Base-by-base conservation (phyloP, 352 stramenopile genomes). In the Pythium oligandrum region DNA sequence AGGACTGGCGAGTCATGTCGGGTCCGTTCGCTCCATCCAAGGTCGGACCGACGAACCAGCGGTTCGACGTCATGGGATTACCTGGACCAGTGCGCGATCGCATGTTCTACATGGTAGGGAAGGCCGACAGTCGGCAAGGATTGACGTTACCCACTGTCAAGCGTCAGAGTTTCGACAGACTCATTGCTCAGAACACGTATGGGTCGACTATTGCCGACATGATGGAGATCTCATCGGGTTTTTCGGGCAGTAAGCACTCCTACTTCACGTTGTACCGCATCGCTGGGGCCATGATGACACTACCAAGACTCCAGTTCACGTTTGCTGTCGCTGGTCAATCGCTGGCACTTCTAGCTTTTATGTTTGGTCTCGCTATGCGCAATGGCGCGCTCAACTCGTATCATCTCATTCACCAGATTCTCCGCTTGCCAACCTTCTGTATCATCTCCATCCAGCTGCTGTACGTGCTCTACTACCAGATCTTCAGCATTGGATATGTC, bases 391-490 rank as follows among this genome's bases (percentile, higher is more conserved):
- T 69, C 12, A 57, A 54, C 33, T 70, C 63, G 6, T 69, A 67
- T 49, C 63, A 75, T 26, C 49, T 75, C 35, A 57, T 75, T 6
- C 58, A 69, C 3, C 67, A 75, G 49, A 37, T 71, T 8, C 42
- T 75, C 6, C 56, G 67, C 30, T 55, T 75, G 10, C 63, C 67
- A 17, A 70, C 60, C 30, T 72, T 72, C 49, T 67, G 43, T 46
- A 70, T 75, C 60, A 71, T 75, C 30, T 65, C 63, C 12, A 50
- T 71, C 7, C 56, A 75, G 39, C 43, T 75, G 17, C 38, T 75
- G 9, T 75, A 72, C 55, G 63, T 75, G 51, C 39, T 71, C 40
- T 75, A 75, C 63, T 75, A 67, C 51, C 67, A 75, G 51, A 70
- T 75, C 39, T 71, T 72, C 48, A 59, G 60, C 50, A 70, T 71